Conservation (phyloP, 106 monocot species). For the Cymbidium sinense region DNA sequence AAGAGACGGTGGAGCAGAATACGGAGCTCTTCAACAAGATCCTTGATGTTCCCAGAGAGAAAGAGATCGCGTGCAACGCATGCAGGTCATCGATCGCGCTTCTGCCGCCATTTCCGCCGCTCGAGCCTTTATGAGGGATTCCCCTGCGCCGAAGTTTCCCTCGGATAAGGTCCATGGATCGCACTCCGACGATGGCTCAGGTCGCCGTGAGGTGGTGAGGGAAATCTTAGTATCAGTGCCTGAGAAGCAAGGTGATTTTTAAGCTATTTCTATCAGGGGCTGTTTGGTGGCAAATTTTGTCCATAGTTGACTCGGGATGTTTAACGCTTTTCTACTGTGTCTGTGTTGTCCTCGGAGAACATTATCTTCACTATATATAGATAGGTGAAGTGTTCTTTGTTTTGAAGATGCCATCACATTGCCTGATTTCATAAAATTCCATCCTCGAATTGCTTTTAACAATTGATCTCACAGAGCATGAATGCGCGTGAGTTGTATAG, state of each 20-base stretch:
- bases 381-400: no score
- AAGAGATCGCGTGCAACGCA: slow-evolving; percentile 53
- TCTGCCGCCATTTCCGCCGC: slow-evolving; percentile 78
- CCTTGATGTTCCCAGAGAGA: slow-evolving; percentile 59
- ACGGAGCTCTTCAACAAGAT: slow-evolving; percentile 62
- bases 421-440: no score
- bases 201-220: neutral
- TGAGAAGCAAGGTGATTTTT: slow-evolving; percentile 4
- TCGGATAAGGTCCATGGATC: neutral
- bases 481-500: no score
- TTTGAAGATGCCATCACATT: no score
- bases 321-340: neutral
- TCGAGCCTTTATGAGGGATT: slow-evolving; percentile 46
- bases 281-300: neutral
- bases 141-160: neutral
- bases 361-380: no score
- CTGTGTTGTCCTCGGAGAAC: no score
- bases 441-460: no score
- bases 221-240: slow-evolving; percentile 5
- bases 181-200: neutral
- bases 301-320: neutral
- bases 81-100: slow-evolving; percentile 85
- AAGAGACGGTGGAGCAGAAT: slow-evolving; percentile 32
- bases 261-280: neutral
- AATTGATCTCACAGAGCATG: no score